Evolutionary conservation across 352 stramenopile species (phyloP).

Genomic region (Globisporangium paroecandrum): DNA sequence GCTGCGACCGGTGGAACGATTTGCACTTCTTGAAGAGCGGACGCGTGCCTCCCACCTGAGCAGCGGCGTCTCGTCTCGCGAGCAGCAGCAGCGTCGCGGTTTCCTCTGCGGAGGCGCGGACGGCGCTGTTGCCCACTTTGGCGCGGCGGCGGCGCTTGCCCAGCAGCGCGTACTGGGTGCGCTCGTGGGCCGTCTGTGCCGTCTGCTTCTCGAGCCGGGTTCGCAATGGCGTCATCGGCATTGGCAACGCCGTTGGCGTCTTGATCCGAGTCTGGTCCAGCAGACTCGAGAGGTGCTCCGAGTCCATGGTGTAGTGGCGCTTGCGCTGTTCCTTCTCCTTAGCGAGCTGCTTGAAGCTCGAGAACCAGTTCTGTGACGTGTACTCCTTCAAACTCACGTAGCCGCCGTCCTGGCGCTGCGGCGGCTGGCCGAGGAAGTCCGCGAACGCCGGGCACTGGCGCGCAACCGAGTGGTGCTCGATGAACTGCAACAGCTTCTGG

Average conservation of each 20-base stretch:
- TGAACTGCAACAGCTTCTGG: slow-evolving; percentile 51
- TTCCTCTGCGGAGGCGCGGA: neutral
- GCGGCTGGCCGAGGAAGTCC: slow-evolving; percentile 55
- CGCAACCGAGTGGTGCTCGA: slow-evolving; percentile 47
- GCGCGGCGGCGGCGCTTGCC: slow-evolving; percentile 14
- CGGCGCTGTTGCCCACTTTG: neutral
- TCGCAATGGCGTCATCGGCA: neutral
- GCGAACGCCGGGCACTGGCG: slow-evolving; percentile 33
- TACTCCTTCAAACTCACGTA: slow-evolving; percentile 80
- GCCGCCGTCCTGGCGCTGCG: slow-evolving; percentile 50
- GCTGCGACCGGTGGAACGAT: slow-evolving; percentile 11
- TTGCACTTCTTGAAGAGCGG: slow-evolving; percentile 34
- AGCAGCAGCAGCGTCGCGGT: neutral
- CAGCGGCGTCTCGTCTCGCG: slow-evolving; percentile 15
- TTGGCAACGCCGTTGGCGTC: neutral
- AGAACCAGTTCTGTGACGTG: slow-evolving; percentile 60
- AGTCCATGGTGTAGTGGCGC: slow-evolving; percentile 26
- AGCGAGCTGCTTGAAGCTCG: slow-evolving; percentile 53
- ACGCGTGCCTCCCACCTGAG: slow-evolving; percentile 47
- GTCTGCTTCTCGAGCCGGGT: neutral
- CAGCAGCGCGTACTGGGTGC: slow-evolving; percentile 6
- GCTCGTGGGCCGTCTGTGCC: neutral
- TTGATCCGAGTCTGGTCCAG: slow-evolving; percentile 7
- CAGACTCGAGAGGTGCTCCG: slow-evolving; percentile 14
- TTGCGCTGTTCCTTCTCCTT: slow-evolving; percentile 32